Conservation (phyloP, 106 monocot species). For the Gastrodia elata region DNA sequence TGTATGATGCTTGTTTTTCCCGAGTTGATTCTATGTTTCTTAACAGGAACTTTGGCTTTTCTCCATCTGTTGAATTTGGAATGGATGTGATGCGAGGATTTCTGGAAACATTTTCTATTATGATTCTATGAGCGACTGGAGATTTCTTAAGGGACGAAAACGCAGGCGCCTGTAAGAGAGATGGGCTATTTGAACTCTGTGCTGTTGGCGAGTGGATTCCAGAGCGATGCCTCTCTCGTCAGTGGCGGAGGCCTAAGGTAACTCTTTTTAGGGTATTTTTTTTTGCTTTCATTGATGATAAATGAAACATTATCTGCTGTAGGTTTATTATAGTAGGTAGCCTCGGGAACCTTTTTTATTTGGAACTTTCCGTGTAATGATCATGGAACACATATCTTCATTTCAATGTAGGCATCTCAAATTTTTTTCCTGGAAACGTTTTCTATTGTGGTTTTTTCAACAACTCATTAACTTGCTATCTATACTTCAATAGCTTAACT, state of each 20-base stretch:
- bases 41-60: neutral
- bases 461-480: no score
- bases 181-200: constrained; percentile 34
- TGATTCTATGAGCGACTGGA: neutral
- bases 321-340: neutral
- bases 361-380: neutral
- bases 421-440: neutral
- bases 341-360: neutral
- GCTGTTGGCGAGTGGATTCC: constrained; percentile 17
- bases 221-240: constrained; percentile 24
- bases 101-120: neutral
- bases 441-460: no score
- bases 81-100: neutral
- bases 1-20: neutral
- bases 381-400: neutral
- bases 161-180: neutral
- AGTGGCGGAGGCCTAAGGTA: constrained; percentile 51
- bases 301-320: no score
- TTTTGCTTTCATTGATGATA: neutral
- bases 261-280: neutral
- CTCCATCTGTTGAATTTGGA: neutral
- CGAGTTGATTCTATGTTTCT: neutral
- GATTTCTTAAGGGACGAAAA: neutral
- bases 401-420: neutral
- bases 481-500: no score